These are phyloP conservation scores for Puccinia horiana DNA, from an alignment of 1,284 basidiomycete genomes.

Conservation along the genomic window DNA sequence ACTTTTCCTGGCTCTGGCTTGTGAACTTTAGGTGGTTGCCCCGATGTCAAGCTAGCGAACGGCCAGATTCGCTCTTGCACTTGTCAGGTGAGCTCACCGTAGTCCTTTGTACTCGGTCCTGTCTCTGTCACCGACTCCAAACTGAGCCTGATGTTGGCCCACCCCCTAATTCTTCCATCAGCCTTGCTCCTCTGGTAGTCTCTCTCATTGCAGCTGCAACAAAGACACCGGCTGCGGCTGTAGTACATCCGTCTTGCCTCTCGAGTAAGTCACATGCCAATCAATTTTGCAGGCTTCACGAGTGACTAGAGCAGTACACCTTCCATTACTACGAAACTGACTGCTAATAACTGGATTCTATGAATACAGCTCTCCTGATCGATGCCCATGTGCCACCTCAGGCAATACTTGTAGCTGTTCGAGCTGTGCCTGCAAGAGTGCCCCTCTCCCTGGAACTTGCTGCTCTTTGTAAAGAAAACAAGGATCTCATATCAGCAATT, in stretches of 20 bases:
- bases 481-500: too few relatives aligned
- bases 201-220: conserved; percentile 32
- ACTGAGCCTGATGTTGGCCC: not conserved
- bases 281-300: too few relatives aligned
- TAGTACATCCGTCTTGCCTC: conserved; percentile 27
- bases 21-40: conserved; percentile 12
- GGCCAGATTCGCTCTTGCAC: conserved; percentile 19
- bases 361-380: conserved; percentile 11
- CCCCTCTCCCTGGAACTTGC: conserved; percentile 15
- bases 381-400: conserved; percentile 23
- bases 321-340: not conserved
- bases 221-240: conserved; percentile 43
- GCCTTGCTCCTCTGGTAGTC: conserved; percentile 32
- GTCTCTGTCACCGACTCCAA: not conserved
- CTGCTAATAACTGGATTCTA: not conserved
- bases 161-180: not conserved
- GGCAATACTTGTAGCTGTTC: conserved; percentile 29
- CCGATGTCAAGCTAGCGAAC: conserved; percentile 25
- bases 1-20: not conserved
- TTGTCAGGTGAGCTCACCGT: not conserved
- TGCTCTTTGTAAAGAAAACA: conserved; percentile 16
- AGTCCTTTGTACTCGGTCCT: too few relatives aligned
- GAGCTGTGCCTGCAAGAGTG: conserved; percentile 15
- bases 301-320: not conserved
- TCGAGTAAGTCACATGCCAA: conserved; percentile 20